Evolutionary conservation across 352 stramenopile species (phyloP), one percentile per base, ranked within the genome.

Genomic region (Phytopythium aichiense): DNA sequence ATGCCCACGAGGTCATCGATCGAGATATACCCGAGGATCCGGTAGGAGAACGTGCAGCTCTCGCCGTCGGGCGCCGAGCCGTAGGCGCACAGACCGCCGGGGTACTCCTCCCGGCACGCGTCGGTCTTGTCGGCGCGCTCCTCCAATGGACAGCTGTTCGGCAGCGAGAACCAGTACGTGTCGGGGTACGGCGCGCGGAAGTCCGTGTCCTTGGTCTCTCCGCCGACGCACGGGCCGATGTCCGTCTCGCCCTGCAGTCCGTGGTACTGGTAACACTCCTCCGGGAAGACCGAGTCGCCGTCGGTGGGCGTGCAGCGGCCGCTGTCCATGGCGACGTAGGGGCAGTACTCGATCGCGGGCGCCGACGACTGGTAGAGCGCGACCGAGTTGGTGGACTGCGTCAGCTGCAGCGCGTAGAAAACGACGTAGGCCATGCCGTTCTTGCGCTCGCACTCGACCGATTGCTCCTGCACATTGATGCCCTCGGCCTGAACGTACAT

Each of bases 1-100:
- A 93, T 93, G 51, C 81, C 81, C 3, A 93, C 84, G 23, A 91
- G 58, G 63, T 93, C 84, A 49, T 93, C 84, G 48, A 93, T 77
- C 16, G 71, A 62, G 9, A 93, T 71, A 64, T 79, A 91, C 23
- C 84, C 81, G 31, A 91, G 67, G 45, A 91, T 82, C 8, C 70
- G 66, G 74, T 91, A 93, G 57, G 83, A 79, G 74, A 75, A 93
- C 31, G 81, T 91, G 70, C 81, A 93, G 33, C 30, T 63, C 55
- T 86, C 49, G 30, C 84, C 84, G 56, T 91, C 81, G 0, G 84
- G 81, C n/a, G 75, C 61, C 20, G 25, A 71, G 40, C 79, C 72
- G 43, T 67, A 72, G 37, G 66, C 65, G 61, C 81, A 89, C 7
- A 92, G 67, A 7, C 83, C 77, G 23, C 66, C 56, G n/a, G 67